A percentile compares a stretch with the other conserved stretches of the same genome.
phyloP scores from a whole-genome alignment of 2,329 filamentous ascomycete genomes.

The Leptographium lundbergii region DNA sequence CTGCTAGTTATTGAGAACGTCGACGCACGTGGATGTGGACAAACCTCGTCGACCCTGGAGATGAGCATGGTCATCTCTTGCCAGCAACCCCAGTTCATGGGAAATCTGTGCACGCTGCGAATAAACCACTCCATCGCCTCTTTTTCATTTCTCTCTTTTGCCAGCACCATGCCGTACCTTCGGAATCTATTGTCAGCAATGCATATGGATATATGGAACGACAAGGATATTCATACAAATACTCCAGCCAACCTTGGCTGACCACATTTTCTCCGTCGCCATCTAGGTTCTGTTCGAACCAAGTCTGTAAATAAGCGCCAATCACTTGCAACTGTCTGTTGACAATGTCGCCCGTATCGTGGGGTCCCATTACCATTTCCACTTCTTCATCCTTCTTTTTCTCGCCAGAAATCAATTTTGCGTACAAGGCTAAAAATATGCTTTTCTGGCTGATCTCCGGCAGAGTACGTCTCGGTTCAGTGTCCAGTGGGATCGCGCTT shows the following conservation, averaged over 20 bases:
- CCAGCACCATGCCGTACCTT: conserved; percentile 75
- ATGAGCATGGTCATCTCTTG: conserved; percentile 77
- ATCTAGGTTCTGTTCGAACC: conserved; percentile 56
- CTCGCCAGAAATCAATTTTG: conserved; percentile 85
- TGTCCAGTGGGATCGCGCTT: neutral
- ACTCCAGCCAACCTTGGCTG: conserved; percentile 89
- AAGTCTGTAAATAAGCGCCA: conserved; percentile 62
- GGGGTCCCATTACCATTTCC: conserved; percentile 91
- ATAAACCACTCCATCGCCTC: conserved; percentile 80
- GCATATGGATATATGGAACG: neutral
- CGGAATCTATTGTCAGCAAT: neutral
- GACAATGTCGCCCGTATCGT: conserved; percentile 69
- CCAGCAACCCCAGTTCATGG: conserved; percentile 98
- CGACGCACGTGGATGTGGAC: conserved; percentile 17
- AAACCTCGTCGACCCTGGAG: conserved; percentile 66
- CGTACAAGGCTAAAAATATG: conserved; percentile 82
- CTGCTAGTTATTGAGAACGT: neutral
- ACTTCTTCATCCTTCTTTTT: conserved; percentile 94
- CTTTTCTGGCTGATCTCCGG: conserved; percentile 74
- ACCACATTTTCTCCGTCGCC: conserved; percentile 46
- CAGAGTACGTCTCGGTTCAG: conserved; percentile 19
- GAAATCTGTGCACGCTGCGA: conserved; percentile 74
- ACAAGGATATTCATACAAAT: conserved; percentile 37
- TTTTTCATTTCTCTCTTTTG: conserved; percentile 81
- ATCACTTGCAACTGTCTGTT: conserved; percentile 78